Base-by-base conservation (phyloP, 2,329 filamentous ascomycete species). In the Stagonosporopsis cucurbitacearum region DNA sequence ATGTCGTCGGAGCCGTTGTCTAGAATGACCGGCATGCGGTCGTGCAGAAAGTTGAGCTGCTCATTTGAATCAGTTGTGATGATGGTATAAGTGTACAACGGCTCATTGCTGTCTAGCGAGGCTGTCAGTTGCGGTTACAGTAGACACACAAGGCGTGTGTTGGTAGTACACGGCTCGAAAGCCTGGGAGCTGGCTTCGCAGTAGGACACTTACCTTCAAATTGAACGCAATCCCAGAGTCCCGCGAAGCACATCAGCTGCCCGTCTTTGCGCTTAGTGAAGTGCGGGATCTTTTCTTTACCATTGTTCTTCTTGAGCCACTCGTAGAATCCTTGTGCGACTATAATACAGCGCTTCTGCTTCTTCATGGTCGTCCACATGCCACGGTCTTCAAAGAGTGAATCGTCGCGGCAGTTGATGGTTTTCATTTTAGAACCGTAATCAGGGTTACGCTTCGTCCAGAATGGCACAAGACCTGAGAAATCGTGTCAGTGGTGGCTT, bases 371-470 rank as follows among this genome's bases (percentile, higher is more conserved):
- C 37, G 85, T 89, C 95, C 95, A 98, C 87, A 98, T 90, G 11
- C 93, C 92, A 5, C 87, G 85, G 8, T 88, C 83, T 9, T 88
- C 84, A 6, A 85, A 81, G 19, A 98, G 80, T 1, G 91, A 95
- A 75, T 98, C 94, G 69, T 94, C 91, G 3, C 94, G 88, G 73
- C 94, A 98, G 77, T 99, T 98, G 75, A 98, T 98, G 0, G 92
- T 96, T 70, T 89, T 91, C 81, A 96, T 83, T 74, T 92, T 82
- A 1, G 87, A 86, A 23, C 84, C 82, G 68, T 95, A 94, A 69
- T 92, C 87, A 0, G 92, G 91, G 48, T 87, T 87, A 12, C 88
- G 84, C 78, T 94, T 96, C 3, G 91, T 96, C 94, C 94, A 98
- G 75, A 89, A 96, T 0, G 95, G 94, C 13, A 98, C 82, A 6